Percentiles rank a stretch among this genome's conserved stretches.
Evolutionary conservation across 2,329 filamentous ascomycete genomes (phyloP).

Genomic region (Fusarium tupiense): DNA sequence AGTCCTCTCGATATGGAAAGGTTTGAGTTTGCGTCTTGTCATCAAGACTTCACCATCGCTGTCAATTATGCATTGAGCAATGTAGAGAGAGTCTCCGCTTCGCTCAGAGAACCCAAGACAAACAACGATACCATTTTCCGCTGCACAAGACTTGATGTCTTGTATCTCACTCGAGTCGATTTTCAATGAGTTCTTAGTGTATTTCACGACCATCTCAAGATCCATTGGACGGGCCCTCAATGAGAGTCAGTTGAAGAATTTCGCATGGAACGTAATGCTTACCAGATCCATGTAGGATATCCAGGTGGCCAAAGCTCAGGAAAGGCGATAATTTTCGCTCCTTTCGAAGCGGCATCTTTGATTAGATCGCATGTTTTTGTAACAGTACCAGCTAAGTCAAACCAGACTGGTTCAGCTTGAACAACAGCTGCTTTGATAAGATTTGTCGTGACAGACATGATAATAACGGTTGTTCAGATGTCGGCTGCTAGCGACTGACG

Average conservation of each 20-base stretch:
- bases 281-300: not conserved
- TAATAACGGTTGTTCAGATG: not conserved
- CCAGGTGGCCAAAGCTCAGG: not conserved
- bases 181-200: not conserved
- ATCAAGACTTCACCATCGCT: not conserved
- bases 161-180: not conserved
- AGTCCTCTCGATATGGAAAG: not conserved
- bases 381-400: not conserved
- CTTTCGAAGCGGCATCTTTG: not conserved
- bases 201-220: not conserved
- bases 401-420: not conserved
- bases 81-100: not conserved
- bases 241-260: not conserved
- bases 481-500: not conserved
- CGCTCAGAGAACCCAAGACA: not conserved
- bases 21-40: not conserved
- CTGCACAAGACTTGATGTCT: not conserved
- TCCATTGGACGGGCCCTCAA: not conserved
- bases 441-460: not conserved
- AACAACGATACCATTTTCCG: not conserved
- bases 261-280: not conserved
- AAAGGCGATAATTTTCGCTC: not conserved
- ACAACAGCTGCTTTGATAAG: not conserved
- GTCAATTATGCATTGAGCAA: not conserved
- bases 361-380: not conserved